Evolutionary conservation across 1,284 basidiomycete genomes (phyloP).

Genomic region (Crocinoboletus sp.): DNA sequence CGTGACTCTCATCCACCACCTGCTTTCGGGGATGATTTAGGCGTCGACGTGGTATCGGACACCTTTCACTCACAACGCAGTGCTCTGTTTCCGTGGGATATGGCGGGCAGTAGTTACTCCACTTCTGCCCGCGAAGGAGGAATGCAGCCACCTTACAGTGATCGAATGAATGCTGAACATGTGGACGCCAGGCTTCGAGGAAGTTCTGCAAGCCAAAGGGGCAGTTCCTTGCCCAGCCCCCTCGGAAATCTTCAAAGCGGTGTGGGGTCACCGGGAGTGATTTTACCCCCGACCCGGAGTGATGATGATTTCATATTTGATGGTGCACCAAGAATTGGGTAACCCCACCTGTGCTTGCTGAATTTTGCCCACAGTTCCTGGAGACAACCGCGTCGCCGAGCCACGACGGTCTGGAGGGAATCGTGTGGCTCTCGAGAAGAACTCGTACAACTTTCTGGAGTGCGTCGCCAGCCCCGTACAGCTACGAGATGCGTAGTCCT

Average conservation of each 20-base stretch:
- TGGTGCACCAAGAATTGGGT: conserved; percentile 34
- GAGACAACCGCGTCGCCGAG: conserved; percentile 36
- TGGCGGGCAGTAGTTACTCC: conserved; percentile 65
- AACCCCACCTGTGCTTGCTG: conserved; percentile 1
- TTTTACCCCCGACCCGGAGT: conserved; percentile 38
- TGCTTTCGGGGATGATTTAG: conserved; percentile 43
- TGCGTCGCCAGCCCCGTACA: conserved; percentile 31
- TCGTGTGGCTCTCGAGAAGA: conserved; percentile 58
- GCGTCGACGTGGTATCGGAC: conserved; percentile 39
- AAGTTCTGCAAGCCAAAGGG: conserved; percentile 46
- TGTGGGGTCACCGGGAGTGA: conserved; percentile 44
- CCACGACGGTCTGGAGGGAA: conserved; percentile 53
- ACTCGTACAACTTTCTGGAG: conserved; percentile 77
- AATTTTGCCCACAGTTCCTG: conserved; percentile 25
- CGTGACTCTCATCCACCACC: conserved; percentile 52
- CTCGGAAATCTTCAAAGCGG: conserved; percentile 39
- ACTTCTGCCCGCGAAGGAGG: conserved; percentile 34
- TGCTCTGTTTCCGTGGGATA: conserved; percentile 77
- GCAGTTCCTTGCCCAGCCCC: conserved; percentile 49
- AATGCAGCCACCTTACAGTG: conserved; percentile 39
- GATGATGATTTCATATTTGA: conserved; percentile 65
- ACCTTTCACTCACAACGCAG: conserved; percentile 55
- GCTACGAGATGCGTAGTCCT: neutral
- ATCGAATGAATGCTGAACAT: conserved; percentile 45
- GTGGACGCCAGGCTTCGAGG: conserved; percentile 51